Evolutionary conservation across 192 early-diverging fungal genomes (phyloP).

Genomic region (Umbelopsis sp.): DNA sequence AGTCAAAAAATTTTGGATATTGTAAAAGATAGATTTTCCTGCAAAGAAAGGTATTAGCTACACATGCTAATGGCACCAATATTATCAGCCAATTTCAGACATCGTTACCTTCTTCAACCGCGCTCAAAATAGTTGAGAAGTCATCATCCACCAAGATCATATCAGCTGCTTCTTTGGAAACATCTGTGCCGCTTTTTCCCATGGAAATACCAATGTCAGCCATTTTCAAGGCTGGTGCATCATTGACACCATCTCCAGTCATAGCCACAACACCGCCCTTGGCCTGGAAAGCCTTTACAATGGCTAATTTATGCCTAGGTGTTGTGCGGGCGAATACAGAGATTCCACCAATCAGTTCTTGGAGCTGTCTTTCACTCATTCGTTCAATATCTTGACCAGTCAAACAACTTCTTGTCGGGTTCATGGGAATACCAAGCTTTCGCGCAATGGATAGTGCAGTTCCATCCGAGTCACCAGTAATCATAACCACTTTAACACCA

Average conservation of each 20-base stretch:
- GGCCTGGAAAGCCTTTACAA: conserved; percentile 86
- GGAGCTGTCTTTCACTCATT: conserved; percentile 65
- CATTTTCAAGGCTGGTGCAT: conserved; percentile 90
- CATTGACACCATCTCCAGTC: conserved; percentile 97
- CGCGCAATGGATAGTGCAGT: conserved; percentile 91
- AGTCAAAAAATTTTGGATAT: conserved; percentile 95
- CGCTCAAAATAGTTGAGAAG: conserved; percentile 87
- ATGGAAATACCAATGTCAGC: conserved; percentile 97
- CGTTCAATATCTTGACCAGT: conserved; percentile 71
- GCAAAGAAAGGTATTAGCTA: background rate
- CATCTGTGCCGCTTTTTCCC: conserved; percentile 94
- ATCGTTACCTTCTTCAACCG: conserved; percentile 90
- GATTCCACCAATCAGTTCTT: conserved; percentile 59
- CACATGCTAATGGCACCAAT: background rate
- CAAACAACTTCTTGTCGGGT: conserved; percentile 63
- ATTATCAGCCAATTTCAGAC: background rate
- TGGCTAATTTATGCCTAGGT: conserved; percentile 88
- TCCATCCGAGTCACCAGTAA: conserved; percentile 93
- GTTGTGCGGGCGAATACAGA: conserved; percentile 83
- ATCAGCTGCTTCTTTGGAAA: conserved; percentile 95
- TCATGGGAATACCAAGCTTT: conserved; percentile 80
- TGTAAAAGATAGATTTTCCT: conserved; percentile 97
- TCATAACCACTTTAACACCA: conserved; percentile 94
- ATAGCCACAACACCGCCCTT: conserved; percentile 91
- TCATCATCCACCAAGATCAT: conserved; percentile 98